phyloP scores from a whole-genome alignment of 768 basidiomycete genomes.

The Paxillus rubicundulus region DNA sequence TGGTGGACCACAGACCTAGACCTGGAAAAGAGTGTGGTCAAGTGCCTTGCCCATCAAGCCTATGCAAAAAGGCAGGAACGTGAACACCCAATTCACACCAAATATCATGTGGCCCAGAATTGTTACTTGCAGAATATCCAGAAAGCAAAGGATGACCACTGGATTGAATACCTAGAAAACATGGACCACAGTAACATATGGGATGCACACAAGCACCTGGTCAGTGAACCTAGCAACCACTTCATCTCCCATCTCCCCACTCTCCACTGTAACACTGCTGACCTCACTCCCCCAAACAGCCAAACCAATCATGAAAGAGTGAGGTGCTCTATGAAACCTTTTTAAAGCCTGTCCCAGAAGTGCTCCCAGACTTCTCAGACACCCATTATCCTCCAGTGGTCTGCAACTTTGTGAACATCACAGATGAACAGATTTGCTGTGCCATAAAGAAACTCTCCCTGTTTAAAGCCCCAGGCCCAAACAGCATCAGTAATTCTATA shows the following conservation, averaged over 20 bases:
- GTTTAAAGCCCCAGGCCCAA: constrained; percentile 23
- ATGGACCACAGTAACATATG: background rate
- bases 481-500: constrained; percentile 24
- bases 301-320: constrained; percentile 23
- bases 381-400: too few species aligned
- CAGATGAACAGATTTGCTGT: constrained; percentile 2
- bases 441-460: constrained; percentile 9
- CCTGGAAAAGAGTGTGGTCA: constrained; percentile 12
- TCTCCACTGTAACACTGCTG: background rate
- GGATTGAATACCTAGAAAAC: constrained; percentile 1
- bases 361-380: too few species aligned
- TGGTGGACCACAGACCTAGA: constrained; percentile 37
- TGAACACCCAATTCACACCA: constrained; percentile 24
- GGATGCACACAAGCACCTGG: background rate
- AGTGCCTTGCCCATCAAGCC: constrained; percentile 5
- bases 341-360: too few species aligned
- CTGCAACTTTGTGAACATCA: constrained; percentile 7
- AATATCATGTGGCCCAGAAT: constrained; percentile 9
- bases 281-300: too few species aligned
- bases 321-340: constrained; percentile 4
- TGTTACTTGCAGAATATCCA: background rate
- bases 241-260: background rate
- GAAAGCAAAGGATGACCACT: background rate
- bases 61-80: constrained; percentile 1
- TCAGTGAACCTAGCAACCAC: background rate